phyloP scores from a whole-genome alignment of 805 yeast genomes.

The Ogataea degrootiae region DNA sequence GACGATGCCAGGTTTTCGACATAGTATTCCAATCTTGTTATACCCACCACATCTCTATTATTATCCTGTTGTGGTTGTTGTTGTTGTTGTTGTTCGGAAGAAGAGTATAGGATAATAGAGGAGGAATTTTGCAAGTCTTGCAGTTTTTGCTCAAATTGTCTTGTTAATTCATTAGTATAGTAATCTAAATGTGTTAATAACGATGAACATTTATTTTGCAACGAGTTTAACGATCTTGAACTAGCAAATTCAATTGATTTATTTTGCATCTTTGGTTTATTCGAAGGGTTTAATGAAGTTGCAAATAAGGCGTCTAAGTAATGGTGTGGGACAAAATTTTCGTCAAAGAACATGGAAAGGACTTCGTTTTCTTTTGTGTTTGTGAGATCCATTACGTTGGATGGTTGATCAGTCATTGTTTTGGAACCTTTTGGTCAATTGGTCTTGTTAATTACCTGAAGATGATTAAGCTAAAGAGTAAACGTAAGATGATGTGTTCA shows the following conservation, averaged over 20 bases:
- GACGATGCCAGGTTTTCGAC: conserved; percentile 56
- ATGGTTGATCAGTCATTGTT: not conserved
- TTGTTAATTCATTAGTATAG: conserved; percentile 54
- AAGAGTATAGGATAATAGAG: conserved; percentile 42
- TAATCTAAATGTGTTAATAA: conserved; percentile 58
- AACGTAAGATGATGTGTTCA: too few relatives aligned
- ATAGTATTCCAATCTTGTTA: conserved; percentile 62
- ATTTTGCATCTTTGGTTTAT: conserved; percentile 10
- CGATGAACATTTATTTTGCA: conserved; percentile 45
- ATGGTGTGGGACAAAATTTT: conserved; percentile 57
- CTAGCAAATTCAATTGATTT: conserved; percentile 29
- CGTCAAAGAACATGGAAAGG: conserved; percentile 64
- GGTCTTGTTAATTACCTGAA: too few relatives aligned
- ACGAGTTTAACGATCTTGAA: conserved; percentile 29
- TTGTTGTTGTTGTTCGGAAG: conserved; percentile 9
- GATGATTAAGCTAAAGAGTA: too few relatives aligned
- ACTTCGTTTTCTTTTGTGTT: conserved; percentile 33
- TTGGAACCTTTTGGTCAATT: too few relatives aligned
- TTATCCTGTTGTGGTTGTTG: not conserved
- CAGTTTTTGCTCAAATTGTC: conserved; percentile 48
- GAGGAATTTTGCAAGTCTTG: conserved; percentile 44
- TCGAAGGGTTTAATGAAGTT: conserved; percentile 28
- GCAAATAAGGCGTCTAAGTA: conserved; percentile 60
- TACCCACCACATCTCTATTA: conserved; percentile 27
- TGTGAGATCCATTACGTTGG: conserved; percentile 1